Base-by-base conservation (phyloP, 495 filamentous ascomycete genomes). In the Emericellopsis terricola region DNA sequence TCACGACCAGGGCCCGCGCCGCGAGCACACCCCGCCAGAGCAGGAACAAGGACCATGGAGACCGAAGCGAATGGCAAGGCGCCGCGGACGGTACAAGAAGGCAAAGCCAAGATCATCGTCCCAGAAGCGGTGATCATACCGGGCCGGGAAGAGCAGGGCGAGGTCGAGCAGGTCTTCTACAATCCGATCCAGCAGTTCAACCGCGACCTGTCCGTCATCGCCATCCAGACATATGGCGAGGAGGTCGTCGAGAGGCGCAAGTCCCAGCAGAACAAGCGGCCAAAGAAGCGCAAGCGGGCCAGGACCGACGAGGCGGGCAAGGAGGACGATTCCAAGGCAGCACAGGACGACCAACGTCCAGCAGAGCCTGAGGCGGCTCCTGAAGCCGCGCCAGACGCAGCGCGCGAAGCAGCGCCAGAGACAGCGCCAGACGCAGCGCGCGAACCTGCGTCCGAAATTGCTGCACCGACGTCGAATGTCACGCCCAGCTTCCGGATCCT, bases 181-280 rank as follows among this genome's bases (percentile, higher is more conserved):
- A 97, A 97, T 42, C 87, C 89, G 0, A 92, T 97, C 28, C 91
- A 96, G 49, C 91, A 96, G 52, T 97, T 94, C 62, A 97, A 97
- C 58, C 73, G 89, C 8, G 89, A 97, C 55, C 57, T 97, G 43
- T 93, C 81, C 46, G 79, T 94, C 19, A 66, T 96, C 15, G 81
- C 85, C 13, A 91, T 96, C 45, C 78, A 75, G 46, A 73, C 76
- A 0, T 92, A 80, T 57, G 80, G 75, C 0, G 73, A 89, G 34
- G 73, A 83, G 39, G 48, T 67, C 10, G 34, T 78, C 10, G 63
- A 57, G 34, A 62, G 63, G 41, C 70, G 53, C 37, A 47, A 51
- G 32, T 50, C 56, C 27, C 63, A 62, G 44, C 43, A 49, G 27
- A 39, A 53, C 27, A 53, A 50, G 43, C 40, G 49, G 38, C 63